A percentile compares a stretch with the other conserved stretches of the same genome.
Evolutionary conservation across 257 asterid genomes (phyloP).

Genomic region (Ballota nigra): DNA sequence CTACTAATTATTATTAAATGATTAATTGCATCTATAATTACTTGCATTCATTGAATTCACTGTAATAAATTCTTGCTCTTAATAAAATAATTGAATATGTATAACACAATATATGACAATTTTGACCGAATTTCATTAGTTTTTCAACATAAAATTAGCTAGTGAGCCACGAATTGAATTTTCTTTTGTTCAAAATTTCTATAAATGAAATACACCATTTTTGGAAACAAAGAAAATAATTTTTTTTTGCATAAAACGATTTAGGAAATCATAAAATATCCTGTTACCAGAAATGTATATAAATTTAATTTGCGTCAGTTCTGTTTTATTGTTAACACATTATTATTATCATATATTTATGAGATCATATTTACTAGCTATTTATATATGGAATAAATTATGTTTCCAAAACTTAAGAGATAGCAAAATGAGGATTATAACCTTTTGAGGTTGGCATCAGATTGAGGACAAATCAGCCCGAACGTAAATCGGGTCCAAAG

Average conservation of each 20-base stretch:
- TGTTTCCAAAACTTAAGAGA: too few species aligned
- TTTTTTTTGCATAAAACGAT: too few species aligned
- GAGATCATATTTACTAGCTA: too few species aligned
- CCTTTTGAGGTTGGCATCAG: too few species aligned
- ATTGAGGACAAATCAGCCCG: too few species aligned
- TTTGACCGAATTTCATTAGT: background rate
- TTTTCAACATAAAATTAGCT: background rate
- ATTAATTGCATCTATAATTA: background rate
- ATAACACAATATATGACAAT: background rate
- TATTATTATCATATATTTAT: too few species aligned
- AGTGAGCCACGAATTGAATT: background rate
- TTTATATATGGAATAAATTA: too few species aligned
- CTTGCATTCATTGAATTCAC: background rate
- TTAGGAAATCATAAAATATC: background rate
- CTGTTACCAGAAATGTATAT: too few species aligned
- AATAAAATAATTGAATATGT: slow-evolving; percentile 2
- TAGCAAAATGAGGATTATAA: too few species aligned
- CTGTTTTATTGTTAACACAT: too few species aligned
- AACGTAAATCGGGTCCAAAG: too few species aligned
- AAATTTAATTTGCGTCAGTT: too few species aligned
- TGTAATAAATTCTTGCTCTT: background rate
- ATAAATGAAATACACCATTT: background rate
- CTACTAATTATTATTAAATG: background rate
- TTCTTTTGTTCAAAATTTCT: background rate
- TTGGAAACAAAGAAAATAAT: background rate